These are phyloP conservation scores for Primulina huaijiensis DNA, from an alignment of 257 asterid species.

Conservation along the genomic window DNA sequence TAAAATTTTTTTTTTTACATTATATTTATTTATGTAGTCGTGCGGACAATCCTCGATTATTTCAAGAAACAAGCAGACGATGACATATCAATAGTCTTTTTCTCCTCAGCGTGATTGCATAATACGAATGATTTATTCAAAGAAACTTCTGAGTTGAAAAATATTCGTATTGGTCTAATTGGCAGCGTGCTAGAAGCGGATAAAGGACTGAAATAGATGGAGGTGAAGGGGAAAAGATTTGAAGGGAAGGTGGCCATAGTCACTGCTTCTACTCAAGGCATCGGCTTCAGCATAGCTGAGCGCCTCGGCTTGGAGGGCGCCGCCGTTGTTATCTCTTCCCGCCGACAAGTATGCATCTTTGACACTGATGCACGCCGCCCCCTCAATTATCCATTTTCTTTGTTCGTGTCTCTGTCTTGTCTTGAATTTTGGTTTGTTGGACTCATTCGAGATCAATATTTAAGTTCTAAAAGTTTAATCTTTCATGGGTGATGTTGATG, in stretches of 20 bases:
- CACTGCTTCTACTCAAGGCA: conserved; percentile 97
- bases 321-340: conserved; percentile 87
- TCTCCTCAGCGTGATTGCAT: neutral
- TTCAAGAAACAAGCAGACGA: neutral
- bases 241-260: conserved; percentile 76
- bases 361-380: neutral
- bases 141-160: neutral
- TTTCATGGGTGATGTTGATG: neutral
- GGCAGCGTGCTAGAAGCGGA: neutral
- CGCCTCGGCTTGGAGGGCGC: conserved; percentile 92
- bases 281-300: conserved; percentile 82
- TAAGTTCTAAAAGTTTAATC: conserved; percentile 7
- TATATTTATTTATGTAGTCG: too few species aligned
- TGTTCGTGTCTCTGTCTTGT: neutral
- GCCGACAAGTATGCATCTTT: conserved; percentile 51
- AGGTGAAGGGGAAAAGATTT: conserved; percentile 57
- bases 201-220: conserved; percentile 16
- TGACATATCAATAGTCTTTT: neutral
- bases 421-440: neutral
- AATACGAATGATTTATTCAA: too few species aligned
- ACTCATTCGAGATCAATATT: neutral
- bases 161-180: neutral
- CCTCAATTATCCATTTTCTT: neutral
- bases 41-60: neutral
- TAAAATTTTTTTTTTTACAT: too few species aligned